These are phyloP conservation scores for Brassica hybrid DNA, from an alignment of 441 rosid genomes.

Conservation along the genomic window DNA sequence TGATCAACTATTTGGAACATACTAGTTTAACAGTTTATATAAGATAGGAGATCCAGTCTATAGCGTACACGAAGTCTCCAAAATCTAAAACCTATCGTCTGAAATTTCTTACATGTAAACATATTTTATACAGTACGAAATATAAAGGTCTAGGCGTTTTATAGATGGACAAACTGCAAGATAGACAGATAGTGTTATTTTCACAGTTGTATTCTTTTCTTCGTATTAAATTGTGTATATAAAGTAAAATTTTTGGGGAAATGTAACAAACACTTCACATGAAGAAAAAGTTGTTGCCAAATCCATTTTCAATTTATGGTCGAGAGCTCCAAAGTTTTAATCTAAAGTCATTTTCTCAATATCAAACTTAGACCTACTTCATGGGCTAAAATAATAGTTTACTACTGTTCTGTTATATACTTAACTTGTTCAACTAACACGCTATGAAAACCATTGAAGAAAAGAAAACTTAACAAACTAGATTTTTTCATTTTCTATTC, in stretches of 20 bases:
- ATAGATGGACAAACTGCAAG: constrained; percentile 15
- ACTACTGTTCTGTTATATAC: constrained; percentile 35
- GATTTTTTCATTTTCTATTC: neutral
- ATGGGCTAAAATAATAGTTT: constrained; percentile 29
- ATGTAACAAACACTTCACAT: constrained; percentile 35
- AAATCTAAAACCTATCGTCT: neutral
- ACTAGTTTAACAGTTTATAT: neutral
- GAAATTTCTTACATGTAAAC: neutral
- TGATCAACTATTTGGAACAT: neutral
- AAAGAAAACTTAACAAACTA: neutral
- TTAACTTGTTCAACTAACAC: constrained; percentile 29
- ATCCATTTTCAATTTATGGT: constrained; percentile 34
- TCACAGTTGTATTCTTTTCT: neutral
- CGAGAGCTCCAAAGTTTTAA: constrained; percentile 24
- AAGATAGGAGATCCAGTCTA: constrained; percentile 5
- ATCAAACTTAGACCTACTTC: constrained; percentile 37
- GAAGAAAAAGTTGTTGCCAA: constrained; percentile 36
- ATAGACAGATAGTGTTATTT: neutral
- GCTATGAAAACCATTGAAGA: neutral
- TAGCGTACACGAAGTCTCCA: neutral
- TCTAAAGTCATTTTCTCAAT: constrained; percentile 33
- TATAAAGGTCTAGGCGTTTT: constrained; percentile 5
- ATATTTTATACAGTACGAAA: neutral
- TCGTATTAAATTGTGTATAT: neutral
- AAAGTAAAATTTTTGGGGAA: constrained; percentile 6